Conservation (phyloP, 2,329 filamentous ascomycete genomes). For the Phialemonium atrogriseum region DNA sequence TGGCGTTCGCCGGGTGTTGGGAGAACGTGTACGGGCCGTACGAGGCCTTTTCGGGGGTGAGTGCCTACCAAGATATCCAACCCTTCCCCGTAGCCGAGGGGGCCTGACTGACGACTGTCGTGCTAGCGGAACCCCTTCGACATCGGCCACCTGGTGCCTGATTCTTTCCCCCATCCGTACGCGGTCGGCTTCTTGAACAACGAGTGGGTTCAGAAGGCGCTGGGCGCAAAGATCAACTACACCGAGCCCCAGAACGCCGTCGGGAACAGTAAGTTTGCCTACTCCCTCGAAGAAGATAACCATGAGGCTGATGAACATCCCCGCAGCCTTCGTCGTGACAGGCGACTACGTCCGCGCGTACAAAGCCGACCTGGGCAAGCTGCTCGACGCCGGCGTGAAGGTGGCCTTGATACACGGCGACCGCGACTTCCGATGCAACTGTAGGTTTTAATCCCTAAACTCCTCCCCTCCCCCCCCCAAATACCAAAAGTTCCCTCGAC, state of each 20-base stretch:
- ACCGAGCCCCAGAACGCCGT: conserved; percentile 17
- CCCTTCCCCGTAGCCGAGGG: no score
- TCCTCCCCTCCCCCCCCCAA: no score
- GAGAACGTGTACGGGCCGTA: conserved; percentile 6
- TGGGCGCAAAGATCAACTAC: conserved; percentile 49
- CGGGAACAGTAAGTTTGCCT: conserved; percentile 3
- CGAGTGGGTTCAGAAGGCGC: conserved; percentile 39
- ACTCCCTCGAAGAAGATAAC: conserved; percentile 7
- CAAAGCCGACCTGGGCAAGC: conserved; percentile 24
- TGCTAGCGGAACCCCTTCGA: conserved; percentile 40
- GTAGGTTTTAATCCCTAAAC: conserved; percentile 21
- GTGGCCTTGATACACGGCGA: conserved; percentile 47
- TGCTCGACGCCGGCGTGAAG: conserved; percentile 44
- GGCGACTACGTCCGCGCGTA: conserved; percentile 10
- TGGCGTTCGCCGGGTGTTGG: conserved; percentile 5
- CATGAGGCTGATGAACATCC: no score
- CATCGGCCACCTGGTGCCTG: conserved; percentile 36
- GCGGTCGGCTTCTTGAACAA: conserved; percentile 45
- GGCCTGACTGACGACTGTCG: not conserved
- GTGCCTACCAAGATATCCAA: conserved; percentile 1
- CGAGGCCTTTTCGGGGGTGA: conserved; percentile 7
- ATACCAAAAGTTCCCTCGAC: no score
- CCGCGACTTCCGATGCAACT: conserved; percentile 41
- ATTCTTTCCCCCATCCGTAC: conserved; percentile 39
- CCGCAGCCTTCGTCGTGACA: conserved; percentile 30